Evolutionary conservation across 2,329 filamentous ascomycete species (phyloP).

Genomic region (Penicillium sp.): DNA sequence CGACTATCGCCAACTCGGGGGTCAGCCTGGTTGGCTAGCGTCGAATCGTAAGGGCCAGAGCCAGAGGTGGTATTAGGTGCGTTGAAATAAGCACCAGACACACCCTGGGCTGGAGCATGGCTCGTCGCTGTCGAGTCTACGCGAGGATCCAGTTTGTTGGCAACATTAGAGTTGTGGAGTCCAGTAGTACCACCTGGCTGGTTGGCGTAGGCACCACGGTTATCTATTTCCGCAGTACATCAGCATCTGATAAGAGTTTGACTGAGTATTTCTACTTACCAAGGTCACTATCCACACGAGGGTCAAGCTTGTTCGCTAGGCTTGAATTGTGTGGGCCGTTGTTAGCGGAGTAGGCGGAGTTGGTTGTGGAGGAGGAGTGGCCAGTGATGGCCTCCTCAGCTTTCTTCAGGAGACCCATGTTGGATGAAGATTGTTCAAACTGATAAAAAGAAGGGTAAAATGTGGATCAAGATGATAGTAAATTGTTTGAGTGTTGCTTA

Average conservation of each 20-base stretch:
- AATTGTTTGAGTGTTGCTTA: not conserved
- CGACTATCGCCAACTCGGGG: not conserved
- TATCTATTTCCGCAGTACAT: not conserved
- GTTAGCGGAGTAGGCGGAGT: constrained; percentile 2
- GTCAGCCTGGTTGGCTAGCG: not conserved
- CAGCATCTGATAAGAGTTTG: not conserved
- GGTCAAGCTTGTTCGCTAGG: constrained; percentile 12
- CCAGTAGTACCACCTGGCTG: not conserved
- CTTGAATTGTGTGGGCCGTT: constrained; percentile 10
- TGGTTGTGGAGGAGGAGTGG: not conserved
- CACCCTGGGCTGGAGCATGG: too few relatives aligned
- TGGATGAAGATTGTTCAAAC: not conserved
- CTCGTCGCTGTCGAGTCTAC: not conserved
- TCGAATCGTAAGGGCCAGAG: not conserved
- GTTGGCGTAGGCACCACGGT: not conserved
- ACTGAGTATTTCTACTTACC: not conserved
- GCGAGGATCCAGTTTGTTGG: not conserved
- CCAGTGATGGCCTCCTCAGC: constrained; percentile 4
- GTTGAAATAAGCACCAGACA: not conserved
- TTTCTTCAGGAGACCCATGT: constrained; percentile 3
- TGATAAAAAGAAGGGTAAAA: not conserved
- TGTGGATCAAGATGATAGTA: not conserved
- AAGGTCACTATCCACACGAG: constrained; percentile 11
- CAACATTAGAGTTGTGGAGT: not conserved
- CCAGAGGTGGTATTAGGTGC: not conserved